Evolutionary conservation across 345 rosid species (phyloP).

Genomic region (Barbarea vulgaris): DNA sequence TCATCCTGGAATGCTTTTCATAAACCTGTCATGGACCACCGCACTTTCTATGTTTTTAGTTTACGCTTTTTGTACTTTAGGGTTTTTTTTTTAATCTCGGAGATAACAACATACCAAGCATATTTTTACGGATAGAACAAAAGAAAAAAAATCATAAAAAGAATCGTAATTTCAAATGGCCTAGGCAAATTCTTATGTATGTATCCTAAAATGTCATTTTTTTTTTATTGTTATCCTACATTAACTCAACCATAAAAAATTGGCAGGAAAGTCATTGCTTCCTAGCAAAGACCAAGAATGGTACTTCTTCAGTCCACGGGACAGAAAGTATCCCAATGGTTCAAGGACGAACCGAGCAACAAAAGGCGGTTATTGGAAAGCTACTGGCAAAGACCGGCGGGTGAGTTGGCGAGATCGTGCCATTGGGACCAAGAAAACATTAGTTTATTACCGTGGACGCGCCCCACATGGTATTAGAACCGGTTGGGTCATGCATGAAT

Average conservation of each 20-base stretch:
- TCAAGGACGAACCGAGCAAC: conserved; percentile 96
- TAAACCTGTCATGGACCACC: conserved; percentile 27
- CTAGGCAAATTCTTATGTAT: not conserved
- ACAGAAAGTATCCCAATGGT: conserved; percentile 92
- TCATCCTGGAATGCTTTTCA: not conserved
- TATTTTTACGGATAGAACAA: not conserved
- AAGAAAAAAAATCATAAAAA: not conserved
- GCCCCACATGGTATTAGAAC: conserved; percentile 97
- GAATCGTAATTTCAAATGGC: not conserved
- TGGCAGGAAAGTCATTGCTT: conserved; percentile 74
- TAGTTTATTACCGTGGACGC: conserved; percentile 93
- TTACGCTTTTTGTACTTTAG: not conserved
- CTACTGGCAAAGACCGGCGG: conserved; percentile 93
- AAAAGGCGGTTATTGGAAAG: conserved; percentile 96
- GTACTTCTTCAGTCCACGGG: conserved; percentile 97
- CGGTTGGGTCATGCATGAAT: conserved; percentile 98
- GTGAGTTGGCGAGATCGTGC: conserved; percentile 69
- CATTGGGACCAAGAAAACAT: conserved; percentile 93
- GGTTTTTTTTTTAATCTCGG: not conserved
- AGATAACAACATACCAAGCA: not conserved
- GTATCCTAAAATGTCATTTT: not conserved
- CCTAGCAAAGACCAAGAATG: conserved; percentile 98
- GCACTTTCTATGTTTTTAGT: conserved; percentile 5
- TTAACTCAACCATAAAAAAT: not conserved
- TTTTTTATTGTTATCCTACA: not conserved